A percentile compares a stretch with the other conserved stretches of the same genome.
Evolutionary conservation across 2,329 filamentous ascomycete genomes (phyloP).

Genomic region (Epichloe elymi): DNA sequence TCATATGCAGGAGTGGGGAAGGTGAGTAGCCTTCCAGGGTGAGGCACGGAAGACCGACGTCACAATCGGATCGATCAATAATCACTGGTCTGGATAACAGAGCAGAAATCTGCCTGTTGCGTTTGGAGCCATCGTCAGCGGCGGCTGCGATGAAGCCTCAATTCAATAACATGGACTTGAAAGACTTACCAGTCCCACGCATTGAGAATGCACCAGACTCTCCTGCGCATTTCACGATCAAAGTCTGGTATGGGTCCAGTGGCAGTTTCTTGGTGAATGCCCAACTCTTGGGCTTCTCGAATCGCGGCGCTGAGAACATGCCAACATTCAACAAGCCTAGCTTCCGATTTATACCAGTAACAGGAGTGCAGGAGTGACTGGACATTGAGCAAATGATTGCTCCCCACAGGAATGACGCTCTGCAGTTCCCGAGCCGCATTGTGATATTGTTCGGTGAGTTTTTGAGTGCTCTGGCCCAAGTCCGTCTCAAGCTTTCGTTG

Average conservation of each 20-base stretch:
- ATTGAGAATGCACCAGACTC: conserved; percentile 24
- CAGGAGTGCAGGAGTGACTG: conserved; percentile 24
- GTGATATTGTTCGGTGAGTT: conserved; percentile 20
- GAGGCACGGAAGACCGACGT: conserved; percentile 20
- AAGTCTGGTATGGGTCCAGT: conserved; percentile 17
- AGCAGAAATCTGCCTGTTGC: conserved; percentile 20
- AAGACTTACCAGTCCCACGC: conserved; percentile 24
- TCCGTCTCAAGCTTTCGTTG: conserved; percentile 19
- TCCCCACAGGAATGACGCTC: conserved; percentile 19
- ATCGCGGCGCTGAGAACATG: conserved; percentile 23
- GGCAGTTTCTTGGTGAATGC: conserved; percentile 20
- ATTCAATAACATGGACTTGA: neutral
- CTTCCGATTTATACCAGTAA: conserved; percentile 25
- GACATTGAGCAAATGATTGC: conserved; percentile 20
- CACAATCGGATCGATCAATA: conserved; percentile 21
- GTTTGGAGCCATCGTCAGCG: too few relatives aligned
- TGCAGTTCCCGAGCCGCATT: conserved; percentile 20
- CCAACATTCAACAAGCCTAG: conserved; percentile 24
- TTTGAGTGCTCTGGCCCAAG: conserved; percentile 15
- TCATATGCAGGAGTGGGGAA: conserved; percentile 23
- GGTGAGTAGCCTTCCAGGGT: conserved; percentile 18
- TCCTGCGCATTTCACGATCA: conserved; percentile 22
- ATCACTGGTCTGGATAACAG: conserved; percentile 21
- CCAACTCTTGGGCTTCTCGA: conserved; percentile 23
- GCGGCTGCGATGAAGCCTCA: neutral